These are phyloP conservation scores for Cyberlindnera xishuangbannaensis DNA, from an alignment of 805 yeast genomes.

Conservation along the genomic window DNA sequence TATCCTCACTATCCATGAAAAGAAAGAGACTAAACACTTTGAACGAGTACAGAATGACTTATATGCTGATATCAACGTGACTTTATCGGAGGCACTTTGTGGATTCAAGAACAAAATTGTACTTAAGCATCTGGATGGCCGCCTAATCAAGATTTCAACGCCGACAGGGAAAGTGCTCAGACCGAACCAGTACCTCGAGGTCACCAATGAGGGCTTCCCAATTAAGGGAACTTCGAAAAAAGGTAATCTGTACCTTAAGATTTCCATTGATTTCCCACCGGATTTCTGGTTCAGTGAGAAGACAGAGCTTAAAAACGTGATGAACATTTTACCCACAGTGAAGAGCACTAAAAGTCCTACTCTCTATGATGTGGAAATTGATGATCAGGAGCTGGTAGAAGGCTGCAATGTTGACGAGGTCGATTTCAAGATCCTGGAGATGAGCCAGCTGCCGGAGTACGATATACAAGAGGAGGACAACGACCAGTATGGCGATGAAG, in stretches of 20 bases:
- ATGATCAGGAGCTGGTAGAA: constrained; percentile 15
- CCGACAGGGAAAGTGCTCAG: constrained; percentile 77
- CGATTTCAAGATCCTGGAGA: constrained; percentile 11
- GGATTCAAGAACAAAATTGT: constrained; percentile 66
- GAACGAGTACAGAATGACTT: constrained; percentile 59
- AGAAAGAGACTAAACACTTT: constrained; percentile 31
- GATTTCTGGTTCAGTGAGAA: constrained; percentile 82
- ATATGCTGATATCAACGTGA: constrained; percentile 49
- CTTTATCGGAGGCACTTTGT: constrained; percentile 77
- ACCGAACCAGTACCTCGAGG: constrained; percentile 64
- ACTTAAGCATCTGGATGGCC: constrained; percentile 72
- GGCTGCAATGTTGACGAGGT: constrained; percentile 17
- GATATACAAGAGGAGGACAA: constrained; percentile 14
- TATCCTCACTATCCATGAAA: constrained; percentile 49
- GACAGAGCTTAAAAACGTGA: constrained; percentile 51
- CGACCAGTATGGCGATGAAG: constrained; percentile 5
- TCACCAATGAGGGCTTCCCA: constrained; percentile 85
- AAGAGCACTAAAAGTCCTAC: constrained; percentile 25
- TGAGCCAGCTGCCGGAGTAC: constrained; percentile 7
- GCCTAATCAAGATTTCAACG: constrained; percentile 57
- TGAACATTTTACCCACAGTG: constrained; percentile 46
- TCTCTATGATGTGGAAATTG: constrained; percentile 25
- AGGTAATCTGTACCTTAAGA: constrained; percentile 68
- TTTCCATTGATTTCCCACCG: constrained; percentile 75
- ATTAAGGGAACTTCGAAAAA: constrained; percentile 29